Conservation (phyloP, 2,329 filamentous ascomycete genomes). For the Teratosphaeria zuluensis region DNA sequence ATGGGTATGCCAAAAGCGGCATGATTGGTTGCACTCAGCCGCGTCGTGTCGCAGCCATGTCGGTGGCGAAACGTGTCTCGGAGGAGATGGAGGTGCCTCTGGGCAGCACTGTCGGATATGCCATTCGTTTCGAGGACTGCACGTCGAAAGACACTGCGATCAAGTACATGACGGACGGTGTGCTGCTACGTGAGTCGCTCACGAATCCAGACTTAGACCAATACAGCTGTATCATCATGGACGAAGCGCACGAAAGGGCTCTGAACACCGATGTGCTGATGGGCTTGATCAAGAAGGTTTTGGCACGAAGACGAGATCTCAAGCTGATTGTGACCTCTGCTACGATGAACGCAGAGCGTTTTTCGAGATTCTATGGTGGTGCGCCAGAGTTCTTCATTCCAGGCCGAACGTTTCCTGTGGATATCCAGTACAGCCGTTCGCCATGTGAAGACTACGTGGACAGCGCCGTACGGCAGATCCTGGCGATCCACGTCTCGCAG, state of each 20-base stretch:
- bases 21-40: constrained; percentile 97
- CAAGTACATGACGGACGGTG: constrained; percentile 99
- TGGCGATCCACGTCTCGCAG: constrained; percentile 94
- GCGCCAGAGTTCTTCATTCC: constrained; percentile 96
- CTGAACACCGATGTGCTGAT: constrained; percentile 95
- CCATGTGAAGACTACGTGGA: constrained; percentile 98
- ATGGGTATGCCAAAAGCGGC: constrained; percentile 78
- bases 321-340: constrained; percentile 97
- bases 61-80: constrained; percentile 92
- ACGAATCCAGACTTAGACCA: constrained; percentile 88
- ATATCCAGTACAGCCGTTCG: constrained; percentile 88
- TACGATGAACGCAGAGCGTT: constrained; percentile 95
- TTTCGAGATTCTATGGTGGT: constrained; percentile 77
- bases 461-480: constrained; percentile 87
- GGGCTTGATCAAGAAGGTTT: constrained; percentile 94
- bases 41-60: constrained; percentile 95
- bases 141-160: constrained; percentile 92
- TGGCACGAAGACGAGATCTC: constrained; percentile 77
- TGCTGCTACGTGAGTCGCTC: constrained; percentile 83
- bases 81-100: constrained; percentile 96
- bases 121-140: constrained; percentile 96
- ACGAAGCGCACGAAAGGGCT: constrained; percentile 94
- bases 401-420: constrained; percentile 90
- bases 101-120: constrained; percentile 83
- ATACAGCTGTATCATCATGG: constrained; percentile 99